Evolutionary conservation across 2,329 filamentous ascomycete genomes (phyloP), one percentile per base, ranked within the genome.

Genomic region (Aspergillus amoenus): DNA sequence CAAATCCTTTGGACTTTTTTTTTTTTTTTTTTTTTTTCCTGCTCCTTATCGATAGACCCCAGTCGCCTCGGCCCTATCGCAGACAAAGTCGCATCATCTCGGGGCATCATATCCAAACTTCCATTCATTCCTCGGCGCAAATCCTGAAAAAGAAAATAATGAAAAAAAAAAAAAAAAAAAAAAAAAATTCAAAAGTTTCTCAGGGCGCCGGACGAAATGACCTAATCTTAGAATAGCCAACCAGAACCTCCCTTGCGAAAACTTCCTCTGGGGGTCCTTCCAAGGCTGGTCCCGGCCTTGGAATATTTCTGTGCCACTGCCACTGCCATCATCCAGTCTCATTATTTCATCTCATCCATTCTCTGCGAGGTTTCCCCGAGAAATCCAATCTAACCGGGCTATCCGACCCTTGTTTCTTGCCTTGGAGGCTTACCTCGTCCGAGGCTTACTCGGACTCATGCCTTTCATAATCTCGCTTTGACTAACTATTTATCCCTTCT

Each of bases 31-130:
- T 24, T 30, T 30, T 30, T 30, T 30, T 30, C 9, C 3, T 30
- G 27, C 9, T 17, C 27, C 32, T 42, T 54, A 54, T 54, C 52
- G 52, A 47, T 54, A 46, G 34, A 37, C 27, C 27, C 27, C 27
- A 30, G 27, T 30, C 27, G 27, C 27, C 27, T 30, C 9, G 27
- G 27, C 27, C 27, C 27, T 30, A 30, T 30, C 9, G 27, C 27
- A 3, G 27, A 30, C 27, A 30, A 30, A 30, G 34, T n/a, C 34
- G 34, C 12, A 13, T 37, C 15, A 37, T 37, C 34, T n/a, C 15
- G 34, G 34, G 15, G 12, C 34, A 13, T 37, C 12, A 37, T 37
- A 7, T n/a, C 13, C 34, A 37, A 37, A 37, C 34, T 37, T n/a
- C 34, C 13, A 37, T n/a, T 13, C 13, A 37, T 37, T 37, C 15